Evolutionary conservation across 768 basidiomycete genomes (phyloP).

Genomic region (Trametes maxima): DNA sequence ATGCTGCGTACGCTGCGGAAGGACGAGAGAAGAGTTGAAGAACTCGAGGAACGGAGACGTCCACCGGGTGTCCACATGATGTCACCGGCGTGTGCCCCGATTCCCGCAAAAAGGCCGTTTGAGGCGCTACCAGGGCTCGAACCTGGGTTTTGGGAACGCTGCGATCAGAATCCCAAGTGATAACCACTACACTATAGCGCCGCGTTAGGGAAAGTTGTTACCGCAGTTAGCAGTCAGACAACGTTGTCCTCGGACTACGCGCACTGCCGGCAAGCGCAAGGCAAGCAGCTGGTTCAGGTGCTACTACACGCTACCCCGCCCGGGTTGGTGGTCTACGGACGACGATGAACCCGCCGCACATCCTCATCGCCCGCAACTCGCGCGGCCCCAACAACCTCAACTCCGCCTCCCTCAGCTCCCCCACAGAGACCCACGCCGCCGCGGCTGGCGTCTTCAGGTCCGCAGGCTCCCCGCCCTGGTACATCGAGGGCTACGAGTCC

Average conservation of each 20-base stretch:
- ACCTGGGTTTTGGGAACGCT: conserved; percentile 46
- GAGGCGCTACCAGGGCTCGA: conserved; percentile 50
- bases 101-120: no score
- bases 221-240: no score
- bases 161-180: conserved; percentile 44
- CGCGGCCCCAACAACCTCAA: conserved; percentile 75
- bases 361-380: conserved; percentile 86
- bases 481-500: conserved; percentile 72
- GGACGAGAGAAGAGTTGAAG: not conserved
- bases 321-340: conserved; percentile 33
- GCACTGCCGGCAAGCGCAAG: not conserved
- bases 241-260: not conserved
- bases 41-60: not conserved
- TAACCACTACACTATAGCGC: conserved; percentile 45
- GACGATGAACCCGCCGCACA: conserved; percentile 81
- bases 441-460: conserved; percentile 84
- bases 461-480: conserved; percentile 77
- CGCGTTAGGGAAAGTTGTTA: conserved; percentile 4
- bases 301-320: no score
- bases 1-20: not conserved
- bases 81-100: no score
- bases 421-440: conserved; percentile 87
- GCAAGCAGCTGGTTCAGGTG: no score
- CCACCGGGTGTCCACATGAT: not conserved
- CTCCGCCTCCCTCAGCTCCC: conserved; percentile 79